Percentiles rank a stretch among this genome's conserved stretches.
Conservation (phyloP, 192 early-diverging fungal species). For the Coemansia sp. region DNA sequence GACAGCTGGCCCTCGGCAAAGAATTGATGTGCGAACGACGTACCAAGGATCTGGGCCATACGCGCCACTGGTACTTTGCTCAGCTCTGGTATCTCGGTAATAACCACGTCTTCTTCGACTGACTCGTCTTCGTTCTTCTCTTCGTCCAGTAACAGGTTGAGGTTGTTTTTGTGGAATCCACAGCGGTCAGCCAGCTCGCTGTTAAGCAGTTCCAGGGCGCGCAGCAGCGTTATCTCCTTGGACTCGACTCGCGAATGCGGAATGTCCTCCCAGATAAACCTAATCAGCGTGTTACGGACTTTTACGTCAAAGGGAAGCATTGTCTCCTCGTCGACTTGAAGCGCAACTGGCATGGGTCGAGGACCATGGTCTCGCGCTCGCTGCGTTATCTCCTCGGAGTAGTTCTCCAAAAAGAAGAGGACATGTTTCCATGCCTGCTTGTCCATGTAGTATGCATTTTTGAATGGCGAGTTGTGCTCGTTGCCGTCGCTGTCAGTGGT, state of each 20-base stretch:
- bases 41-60: conserved; percentile 31
- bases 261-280: conserved; percentile 48
- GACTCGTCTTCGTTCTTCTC: conserved; percentile 25
- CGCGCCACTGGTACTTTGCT: conserved; percentile 17
- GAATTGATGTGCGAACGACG: conserved; percentile 42
- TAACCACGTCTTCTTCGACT: conserved; percentile 8
- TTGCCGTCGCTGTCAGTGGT: conserved; percentile 18
- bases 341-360: conserved; percentile 46
- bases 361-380: conserved; percentile 24
- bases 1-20: conserved; percentile 22
- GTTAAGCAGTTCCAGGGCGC: conserved; percentile 45
- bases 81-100: conserved; percentile 10
- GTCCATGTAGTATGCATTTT: conserved; percentile 39
- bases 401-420: conserved; percentile 27
- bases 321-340: conserved; percentile 24
- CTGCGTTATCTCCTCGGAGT: conserved; percentile 29
- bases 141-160: conserved; percentile 25
- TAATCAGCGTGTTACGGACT: conserved; percentile 25
- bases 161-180: conserved; percentile 20
- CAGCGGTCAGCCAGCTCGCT: conserved; percentile 35
- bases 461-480: conserved; percentile 27
- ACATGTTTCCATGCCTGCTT: conserved; percentile 28
- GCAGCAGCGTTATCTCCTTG: conserved; percentile 44
- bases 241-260: conserved; percentile 25
- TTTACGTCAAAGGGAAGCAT: conserved; percentile 37